A percentile compares a stretch with the other conserved stretches of the same genome.
Evolutionary conservation across 2,329 filamentous ascomycete species (phyloP).

Genomic region (Botryotinia convoluta): DNA sequence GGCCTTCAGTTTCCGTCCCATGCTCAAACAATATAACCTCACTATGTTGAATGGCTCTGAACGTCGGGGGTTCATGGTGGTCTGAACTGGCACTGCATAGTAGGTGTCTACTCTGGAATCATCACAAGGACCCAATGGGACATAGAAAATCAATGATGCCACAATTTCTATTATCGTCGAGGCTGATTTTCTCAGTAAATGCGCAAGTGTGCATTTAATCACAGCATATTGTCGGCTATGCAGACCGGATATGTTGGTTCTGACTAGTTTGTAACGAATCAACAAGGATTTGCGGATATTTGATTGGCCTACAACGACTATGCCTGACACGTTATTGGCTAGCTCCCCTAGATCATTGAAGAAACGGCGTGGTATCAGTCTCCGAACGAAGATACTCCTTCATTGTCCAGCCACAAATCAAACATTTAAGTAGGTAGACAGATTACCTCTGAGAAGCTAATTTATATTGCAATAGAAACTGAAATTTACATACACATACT

Average conservation of each 20-base stretch:
- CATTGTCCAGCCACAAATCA: not conserved
- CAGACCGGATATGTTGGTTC: slow-evolving; percentile 1
- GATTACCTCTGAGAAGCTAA: not conserved
- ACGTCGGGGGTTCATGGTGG: not conserved
- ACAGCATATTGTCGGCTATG: not conserved
- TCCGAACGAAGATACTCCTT: not conserved
- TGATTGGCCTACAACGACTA: not conserved
- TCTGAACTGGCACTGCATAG: not conserved
- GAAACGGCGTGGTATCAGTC: not conserved
- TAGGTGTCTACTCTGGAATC: not conserved
- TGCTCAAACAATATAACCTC: not conserved
- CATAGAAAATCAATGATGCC: not conserved
- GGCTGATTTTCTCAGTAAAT: not conserved
- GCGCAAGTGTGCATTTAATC: slow-evolving; percentile 9
- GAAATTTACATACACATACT: not conserved
- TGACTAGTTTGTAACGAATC: not conserved
- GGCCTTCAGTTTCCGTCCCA: not conserved
- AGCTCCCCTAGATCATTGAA: not conserved
- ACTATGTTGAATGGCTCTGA: not conserved
- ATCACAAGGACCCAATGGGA: not conserved
- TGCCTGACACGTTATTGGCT: not conserved
- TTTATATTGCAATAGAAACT: not conserved
- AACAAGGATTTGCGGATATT: not conserved
- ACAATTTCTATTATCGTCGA: not conserved
- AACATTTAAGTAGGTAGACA: not conserved